Percentiles rank a stretch among this genome's conserved stretches.
Conservation (phyloP, 371 early-diverging fungal genomes). For the Amoeboaphelidium occidentale region DNA sequence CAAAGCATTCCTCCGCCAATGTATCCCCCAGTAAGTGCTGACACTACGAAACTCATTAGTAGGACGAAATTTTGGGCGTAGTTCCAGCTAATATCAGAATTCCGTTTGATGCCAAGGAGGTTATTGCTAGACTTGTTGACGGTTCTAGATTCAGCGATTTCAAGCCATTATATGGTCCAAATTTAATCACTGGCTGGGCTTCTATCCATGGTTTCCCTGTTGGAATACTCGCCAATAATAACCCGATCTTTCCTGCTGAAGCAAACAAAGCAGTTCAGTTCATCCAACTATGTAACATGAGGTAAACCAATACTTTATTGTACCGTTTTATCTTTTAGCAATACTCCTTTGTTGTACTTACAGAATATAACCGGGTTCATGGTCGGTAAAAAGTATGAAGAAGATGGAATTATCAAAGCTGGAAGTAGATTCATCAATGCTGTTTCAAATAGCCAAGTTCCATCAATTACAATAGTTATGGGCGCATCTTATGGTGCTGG, state of each 20-base stretch:
- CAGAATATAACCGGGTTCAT: constrained; percentile 56
- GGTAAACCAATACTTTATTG: constrained; percentile 11
- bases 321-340: constrained; percentile 10
- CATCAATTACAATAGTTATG: constrained; percentile 45
- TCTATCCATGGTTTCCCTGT: constrained; percentile 37
- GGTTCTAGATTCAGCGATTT: constrained; percentile 33
- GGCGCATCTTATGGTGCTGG: constrained; percentile 53
- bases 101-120: constrained; percentile 39
- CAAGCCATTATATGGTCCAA: constrained; percentile 38
- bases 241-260: constrained; percentile 39
- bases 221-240: constrained; percentile 45
- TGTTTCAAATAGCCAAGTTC: constrained; percentile 38
- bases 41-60: neutral
- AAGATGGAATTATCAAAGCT: constrained; percentile 51
- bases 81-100: constrained; percentile 34
- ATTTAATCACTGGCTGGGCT: constrained; percentile 36
- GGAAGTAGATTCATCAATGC: constrained; percentile 49
- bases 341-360: constrained; percentile 33
- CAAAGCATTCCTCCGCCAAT: constrained; percentile 10
- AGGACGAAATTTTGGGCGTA: constrained; percentile 34
- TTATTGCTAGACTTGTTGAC: constrained; percentile 36
- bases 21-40: neutral
- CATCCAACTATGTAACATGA: constrained; percentile 42
- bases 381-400: constrained; percentile 48
- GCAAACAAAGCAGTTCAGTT: constrained; percentile 52